Evolutionary conservation across 352 stramenopile genomes (phyloP), one percentile per base, ranked within the genome.

Genomic region (Phytophthora tentaculata): DNA sequence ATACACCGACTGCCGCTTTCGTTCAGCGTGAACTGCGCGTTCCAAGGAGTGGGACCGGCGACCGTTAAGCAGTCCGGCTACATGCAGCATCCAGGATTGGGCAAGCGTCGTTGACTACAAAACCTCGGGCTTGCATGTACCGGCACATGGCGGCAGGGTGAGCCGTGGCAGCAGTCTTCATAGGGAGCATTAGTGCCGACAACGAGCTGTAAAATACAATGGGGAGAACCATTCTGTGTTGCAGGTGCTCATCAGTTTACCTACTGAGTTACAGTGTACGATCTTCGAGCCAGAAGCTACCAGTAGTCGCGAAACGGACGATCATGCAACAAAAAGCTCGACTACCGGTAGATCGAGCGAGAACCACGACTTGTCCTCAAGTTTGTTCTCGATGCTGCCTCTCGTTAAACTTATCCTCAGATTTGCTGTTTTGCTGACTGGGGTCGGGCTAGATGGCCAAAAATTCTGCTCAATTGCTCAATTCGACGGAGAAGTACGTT

Each of bases 31-130:
- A 37, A 47, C 12, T 39, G 49, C 19, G 29, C 22, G 22, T 20
- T 56, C 14, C 44, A 57, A 32, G 57, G 51, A 68, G 65, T 73
- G 65, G 65, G 59, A 72, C 51, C 51, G 45, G 32, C 43, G 58
- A 17, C 49, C 24, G 54, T 64, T 60, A 65, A 64, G 55, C 45
- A 45, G 24, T 48, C 58, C 29, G 59, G 65, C 54, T 73, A 45
- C 14, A 41, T 48, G 35, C 13, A n/a, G 17, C 22, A 28, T 6
- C 29, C 35, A 29, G 10, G 59, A 69, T 64, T 73, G 44, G 43
- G 35, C 52, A 68, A 69, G 26, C 65, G 0, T 2, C 13, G 22
- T 20, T 73, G 65, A 67, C 50, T 64, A 73, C 65, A 57, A 47
- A 63, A 60, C 59, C 7, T 5, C 22, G 17, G 28, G 28, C 7